A percentile compares a stretch with the other conserved stretches of the same genome.
Evolutionary conservation across 352 stramenopile genomes (phyloP).

Genomic region (Phytopythium ostracodes): DNA sequence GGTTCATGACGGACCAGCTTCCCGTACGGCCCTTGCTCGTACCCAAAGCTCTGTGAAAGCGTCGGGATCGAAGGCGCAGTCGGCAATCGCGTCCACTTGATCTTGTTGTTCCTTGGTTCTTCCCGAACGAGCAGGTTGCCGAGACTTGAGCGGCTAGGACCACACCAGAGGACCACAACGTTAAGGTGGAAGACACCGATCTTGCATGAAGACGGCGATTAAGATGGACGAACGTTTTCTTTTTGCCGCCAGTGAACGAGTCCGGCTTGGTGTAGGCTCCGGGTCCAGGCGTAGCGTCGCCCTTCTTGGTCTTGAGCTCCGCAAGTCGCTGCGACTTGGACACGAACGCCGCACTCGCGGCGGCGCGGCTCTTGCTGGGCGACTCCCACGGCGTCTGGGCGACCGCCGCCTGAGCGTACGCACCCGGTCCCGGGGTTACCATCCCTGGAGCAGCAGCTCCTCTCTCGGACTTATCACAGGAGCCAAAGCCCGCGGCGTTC

Average conservation of each 20-base stretch:
- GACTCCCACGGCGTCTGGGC: constrained; percentile 52
- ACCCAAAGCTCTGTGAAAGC: constrained; percentile 71
- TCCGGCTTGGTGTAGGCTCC: constrained; percentile 53
- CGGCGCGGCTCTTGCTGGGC: constrained; percentile 42
- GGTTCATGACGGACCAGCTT: constrained; percentile 74
- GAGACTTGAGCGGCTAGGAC: constrained; percentile 19
- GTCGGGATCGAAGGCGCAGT: constrained; percentile 73
- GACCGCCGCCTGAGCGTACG: constrained; percentile 28
- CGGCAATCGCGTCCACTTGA: constrained; percentile 65
- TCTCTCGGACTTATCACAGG: constrained; percentile 39
- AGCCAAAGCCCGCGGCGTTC: constrained; percentile 59
- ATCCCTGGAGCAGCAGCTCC: constrained; percentile 29
- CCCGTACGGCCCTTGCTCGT: constrained; percentile 66
- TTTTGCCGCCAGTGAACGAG: constrained; percentile 35
- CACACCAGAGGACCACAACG: neutral
- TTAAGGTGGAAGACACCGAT: neutral
- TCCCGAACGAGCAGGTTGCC: constrained; percentile 25
- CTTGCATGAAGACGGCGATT: neutral
- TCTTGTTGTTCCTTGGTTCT: constrained; percentile 32
- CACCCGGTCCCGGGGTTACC: constrained; percentile 53
- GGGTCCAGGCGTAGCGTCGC: constrained; percentile 44
- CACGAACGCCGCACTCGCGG: constrained; percentile 31
- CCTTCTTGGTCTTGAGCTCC: constrained; percentile 22
- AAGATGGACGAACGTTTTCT: constrained; percentile 28
- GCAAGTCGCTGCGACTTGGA: constrained; percentile 51